Conservation (phyloP, 345 rosid species). For the Hypericum androsaemum region DNA sequence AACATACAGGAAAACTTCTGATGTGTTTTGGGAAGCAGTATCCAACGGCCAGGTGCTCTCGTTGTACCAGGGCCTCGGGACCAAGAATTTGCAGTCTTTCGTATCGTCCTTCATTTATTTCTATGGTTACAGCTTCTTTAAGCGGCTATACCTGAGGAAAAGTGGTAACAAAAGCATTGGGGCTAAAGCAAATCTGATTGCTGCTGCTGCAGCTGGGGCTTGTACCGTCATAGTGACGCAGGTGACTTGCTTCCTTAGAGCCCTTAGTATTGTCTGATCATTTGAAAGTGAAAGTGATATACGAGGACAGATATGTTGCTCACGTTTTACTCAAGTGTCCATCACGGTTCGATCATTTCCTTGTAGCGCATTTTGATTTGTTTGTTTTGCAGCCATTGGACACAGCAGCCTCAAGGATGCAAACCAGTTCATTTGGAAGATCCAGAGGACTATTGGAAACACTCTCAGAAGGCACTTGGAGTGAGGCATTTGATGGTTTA, state of each 20-base stretch:
- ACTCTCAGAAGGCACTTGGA: conserved; percentile 17
- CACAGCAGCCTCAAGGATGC: conserved; percentile 23
- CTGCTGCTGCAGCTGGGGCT: conserved; percentile 25
- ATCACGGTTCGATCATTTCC: background rate
- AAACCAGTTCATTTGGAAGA: conserved; percentile 18
- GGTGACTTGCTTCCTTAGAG: conserved; percentile 4
- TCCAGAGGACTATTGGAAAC: conserved; percentile 21
- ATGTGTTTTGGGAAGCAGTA: conserved; percentile 26
- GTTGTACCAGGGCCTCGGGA: conserved; percentile 26
- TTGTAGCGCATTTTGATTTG: background rate
- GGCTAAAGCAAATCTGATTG: conserved; percentile 11
- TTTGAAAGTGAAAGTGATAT: background rate
- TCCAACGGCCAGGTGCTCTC: conserved; percentile 17
- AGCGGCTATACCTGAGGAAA: conserved; percentile 18
- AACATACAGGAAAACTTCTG: conserved; percentile 17
- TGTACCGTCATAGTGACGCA: conserved; percentile 17
- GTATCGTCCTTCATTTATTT: conserved; percentile 19
- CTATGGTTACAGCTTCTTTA: conserved; percentile 22
- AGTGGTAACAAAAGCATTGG: conserved; percentile 17
- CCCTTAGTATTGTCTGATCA: too few species aligned
- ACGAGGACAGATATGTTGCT: background rate
- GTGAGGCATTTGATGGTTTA: conserved; percentile 21
- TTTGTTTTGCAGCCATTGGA: conserved; percentile 17
- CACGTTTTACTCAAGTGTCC: background rate
- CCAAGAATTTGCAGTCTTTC: conserved; percentile 22